Evolutionary conservation across 2,329 filamentous ascomycete species (phyloP).

Genomic region (Thelonectria olida): DNA sequence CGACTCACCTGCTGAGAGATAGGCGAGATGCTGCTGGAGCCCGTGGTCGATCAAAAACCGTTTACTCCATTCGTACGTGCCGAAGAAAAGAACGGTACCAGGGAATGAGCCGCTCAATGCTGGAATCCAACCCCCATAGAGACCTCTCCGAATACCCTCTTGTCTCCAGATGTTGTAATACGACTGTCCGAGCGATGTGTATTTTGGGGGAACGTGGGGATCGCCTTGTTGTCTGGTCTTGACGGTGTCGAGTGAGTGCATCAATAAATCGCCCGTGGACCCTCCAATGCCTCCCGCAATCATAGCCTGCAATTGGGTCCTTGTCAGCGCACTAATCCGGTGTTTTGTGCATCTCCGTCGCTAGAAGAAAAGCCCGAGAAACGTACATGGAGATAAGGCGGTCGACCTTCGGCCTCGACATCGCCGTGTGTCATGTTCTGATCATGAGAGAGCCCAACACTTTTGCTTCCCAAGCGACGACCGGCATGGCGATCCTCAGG

Average conservation of each 20-base stretch:
- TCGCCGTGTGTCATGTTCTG: slow-evolving; percentile 49
- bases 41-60: slow-evolving; percentile 86
- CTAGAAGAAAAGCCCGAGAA: background rate
- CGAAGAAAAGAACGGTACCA: slow-evolving; percentile 94
- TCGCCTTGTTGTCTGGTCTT: slow-evolving; percentile 98
- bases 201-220: slow-evolving; percentile 90
- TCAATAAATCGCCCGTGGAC: slow-evolving; percentile 93
- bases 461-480: slow-evolving; percentile 38
- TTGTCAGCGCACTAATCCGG: slow-evolving; percentile 29
- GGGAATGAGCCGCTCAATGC: slow-evolving; percentile 93
- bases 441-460: slow-evolving; percentile 35
- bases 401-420: slow-evolving; percentile 53
- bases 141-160: slow-evolving; percentile 83
- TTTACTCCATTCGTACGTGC: slow-evolving; percentile 96
- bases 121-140: slow-evolving; percentile 94
- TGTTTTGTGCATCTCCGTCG: background rate
- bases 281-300: slow-evolving; percentile 93
- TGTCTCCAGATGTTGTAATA: slow-evolving; percentile 94
- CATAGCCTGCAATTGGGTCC: slow-evolving; percentile 74
- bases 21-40: slow-evolving; percentile 83
- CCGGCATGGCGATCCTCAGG: slow-evolving; percentile 46
- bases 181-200: slow-evolving; percentile 87
- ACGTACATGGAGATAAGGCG: slow-evolving; percentile 56
- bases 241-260: slow-evolving; percentile 98
- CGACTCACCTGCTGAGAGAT: slow-evolving; percentile 79